These are phyloP conservation scores for Fusarium chuoi DNA, from an alignment of 2,329 filamentous ascomycete species.

Conservation along the genomic window DNA sequence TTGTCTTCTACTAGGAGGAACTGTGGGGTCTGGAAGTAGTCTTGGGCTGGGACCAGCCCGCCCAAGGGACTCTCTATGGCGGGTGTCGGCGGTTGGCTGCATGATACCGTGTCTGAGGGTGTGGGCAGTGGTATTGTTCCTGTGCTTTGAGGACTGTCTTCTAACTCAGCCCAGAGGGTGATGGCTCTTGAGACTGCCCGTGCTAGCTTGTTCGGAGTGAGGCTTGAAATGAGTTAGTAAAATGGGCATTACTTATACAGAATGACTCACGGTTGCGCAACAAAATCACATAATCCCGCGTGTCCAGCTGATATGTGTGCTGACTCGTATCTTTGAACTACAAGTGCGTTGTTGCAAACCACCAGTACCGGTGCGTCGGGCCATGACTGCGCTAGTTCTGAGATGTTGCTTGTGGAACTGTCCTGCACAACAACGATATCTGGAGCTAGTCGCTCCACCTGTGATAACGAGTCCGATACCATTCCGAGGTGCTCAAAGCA, in stretches of 20 bases:
- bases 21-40: background rate
- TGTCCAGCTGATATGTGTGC: slow-evolving; percentile 16
- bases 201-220: slow-evolving; percentile 50
- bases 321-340: slow-evolving; percentile 39
- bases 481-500: slow-evolving; percentile 5
- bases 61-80: background rate
- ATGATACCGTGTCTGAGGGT: background rate
- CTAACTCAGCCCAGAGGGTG: background rate
- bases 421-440: slow-evolving; percentile 40
- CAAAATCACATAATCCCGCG: slow-evolving; percentile 45
- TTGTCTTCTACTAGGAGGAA: slow-evolving; percentile 55
- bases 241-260: background rate
- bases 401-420: background rate
- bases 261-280: slow-evolving; percentile 50
- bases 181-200: slow-evolving; percentile 26
- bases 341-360: slow-evolving; percentile 45
- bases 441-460: slow-evolving; percentile 4
- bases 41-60: background rate
- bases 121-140: background rate
- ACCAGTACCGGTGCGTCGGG: slow-evolving; percentile 39
- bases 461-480: background rate
- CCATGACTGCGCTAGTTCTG: background rate
- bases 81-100: background rate
- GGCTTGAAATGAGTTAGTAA: slow-evolving; percentile 26
- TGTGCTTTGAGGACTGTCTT: background rate